Percentiles rank a stretch among this genome's conserved stretches.
Evolutionary conservation across 768 basidiomycete genomes (phyloP).

Genomic region (Cystoderma amianthinum): DNA sequence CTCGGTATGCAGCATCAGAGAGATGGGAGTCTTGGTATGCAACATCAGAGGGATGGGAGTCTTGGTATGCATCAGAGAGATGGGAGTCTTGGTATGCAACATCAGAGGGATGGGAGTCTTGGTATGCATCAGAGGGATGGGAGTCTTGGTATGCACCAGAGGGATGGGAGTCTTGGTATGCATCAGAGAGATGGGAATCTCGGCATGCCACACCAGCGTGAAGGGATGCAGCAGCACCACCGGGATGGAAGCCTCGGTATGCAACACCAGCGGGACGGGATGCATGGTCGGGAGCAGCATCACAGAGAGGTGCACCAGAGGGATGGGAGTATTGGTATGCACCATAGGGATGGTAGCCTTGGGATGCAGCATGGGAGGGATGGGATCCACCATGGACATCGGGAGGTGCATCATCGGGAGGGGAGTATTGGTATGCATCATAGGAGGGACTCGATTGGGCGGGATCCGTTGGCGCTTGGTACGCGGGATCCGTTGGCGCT

Average conservation of each 20-base stretch:
- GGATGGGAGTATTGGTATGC: neutral
- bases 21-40: neutral
- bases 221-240: no score
- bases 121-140: slow-evolving; percentile 14
- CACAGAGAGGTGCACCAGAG: neutral
- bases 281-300: no score
- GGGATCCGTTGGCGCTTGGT: no score
- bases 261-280: slow-evolving; percentile 20
- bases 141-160: slow-evolving; percentile 24
- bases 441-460: no score
- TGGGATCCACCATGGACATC: no score
- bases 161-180: slow-evolving; percentile 13
- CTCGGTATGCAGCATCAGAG: slow-evolving; percentile 6
- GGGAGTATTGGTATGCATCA: no score
- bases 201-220: neutral
- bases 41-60: slow-evolving; percentile 8
- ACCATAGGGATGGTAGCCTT: neutral
- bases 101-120: slow-evolving; percentile 2
- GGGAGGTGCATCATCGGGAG: no score
- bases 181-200: slow-evolving; percentile 9
- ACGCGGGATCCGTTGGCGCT: no score
- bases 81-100: slow-evolving; percentile 6
- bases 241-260: slow-evolving; percentile 2
- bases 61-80: no score
- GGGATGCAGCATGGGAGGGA: neutral